These are phyloP conservation scores for Marasmius oreades DNA, from an alignment of 1,284 basidiomycete genomes.

Conservation along the genomic window DNA sequence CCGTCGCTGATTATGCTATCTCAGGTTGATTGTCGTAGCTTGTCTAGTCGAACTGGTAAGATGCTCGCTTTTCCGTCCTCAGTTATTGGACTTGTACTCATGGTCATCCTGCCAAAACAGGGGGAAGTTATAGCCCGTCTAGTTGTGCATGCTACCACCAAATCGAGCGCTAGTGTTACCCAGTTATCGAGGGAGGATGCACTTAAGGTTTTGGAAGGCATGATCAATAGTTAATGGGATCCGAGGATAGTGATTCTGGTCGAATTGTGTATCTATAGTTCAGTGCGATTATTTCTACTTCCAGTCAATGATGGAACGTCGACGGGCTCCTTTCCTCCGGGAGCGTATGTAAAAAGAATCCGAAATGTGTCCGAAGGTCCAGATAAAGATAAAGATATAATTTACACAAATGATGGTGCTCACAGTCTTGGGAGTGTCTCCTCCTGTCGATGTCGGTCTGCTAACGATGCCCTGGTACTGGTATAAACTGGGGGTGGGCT, in stretches of 20 bases:
- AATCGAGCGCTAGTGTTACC: slow-evolving; percentile 14
- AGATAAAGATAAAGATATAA: background rate
- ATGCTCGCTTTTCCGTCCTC: slow-evolving; percentile 13
- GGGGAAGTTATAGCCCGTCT: slow-evolving; percentile 85
- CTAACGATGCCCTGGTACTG: background rate
- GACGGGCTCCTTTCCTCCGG: background rate
- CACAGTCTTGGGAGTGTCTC: background rate
- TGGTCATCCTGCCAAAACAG: slow-evolving; percentile 35
- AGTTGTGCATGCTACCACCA: slow-evolving; percentile 56
- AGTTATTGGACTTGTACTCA: slow-evolving; percentile 5
- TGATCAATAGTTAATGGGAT: slow-evolving; percentile 16
- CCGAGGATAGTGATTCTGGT: no score
- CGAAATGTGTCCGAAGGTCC: no score
- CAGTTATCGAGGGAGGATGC: slow-evolving; percentile 34
- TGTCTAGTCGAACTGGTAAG: slow-evolving; percentile 77
- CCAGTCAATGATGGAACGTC: no score
- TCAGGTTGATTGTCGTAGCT: slow-evolving; percentile 83
- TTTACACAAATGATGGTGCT: background rate
- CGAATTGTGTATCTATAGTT: no score
- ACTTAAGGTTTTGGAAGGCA: slow-evolving; percentile 37
- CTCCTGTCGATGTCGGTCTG: no score
- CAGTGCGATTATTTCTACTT: no score
- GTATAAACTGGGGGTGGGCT: background rate
- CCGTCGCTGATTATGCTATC: slow-evolving; percentile 2
- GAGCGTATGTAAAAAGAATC: background rate